These are phyloP conservation scores for Rubia tinctorum DNA, from an alignment of 305 asterid genomes.

Conservation along the genomic window DNA sequence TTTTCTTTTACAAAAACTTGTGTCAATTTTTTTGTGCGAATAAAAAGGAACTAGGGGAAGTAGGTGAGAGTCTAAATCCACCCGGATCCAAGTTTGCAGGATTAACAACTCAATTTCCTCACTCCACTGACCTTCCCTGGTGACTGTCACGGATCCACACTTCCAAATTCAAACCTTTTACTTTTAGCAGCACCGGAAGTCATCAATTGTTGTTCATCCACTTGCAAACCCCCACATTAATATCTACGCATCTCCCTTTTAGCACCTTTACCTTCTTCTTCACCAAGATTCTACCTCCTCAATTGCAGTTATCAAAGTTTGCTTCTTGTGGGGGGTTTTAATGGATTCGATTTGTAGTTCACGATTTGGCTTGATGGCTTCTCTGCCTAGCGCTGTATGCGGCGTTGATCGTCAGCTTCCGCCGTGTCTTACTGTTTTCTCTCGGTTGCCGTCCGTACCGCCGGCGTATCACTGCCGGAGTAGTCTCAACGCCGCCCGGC, in stretches of 20 bases:
- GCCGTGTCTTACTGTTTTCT: conserved; percentile 31
- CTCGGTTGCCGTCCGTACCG: conserved; percentile 20
- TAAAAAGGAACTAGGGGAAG: no score
- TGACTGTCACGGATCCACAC: not conserved
- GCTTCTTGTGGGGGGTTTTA: not conserved
- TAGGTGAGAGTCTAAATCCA: not conserved
- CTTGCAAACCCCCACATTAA: not conserved
- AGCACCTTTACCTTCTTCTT: not conserved
- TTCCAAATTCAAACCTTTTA: not conserved
- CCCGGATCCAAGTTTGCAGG: not conserved
- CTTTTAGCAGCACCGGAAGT: not conserved
- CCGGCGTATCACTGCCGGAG: conserved; percentile 9
- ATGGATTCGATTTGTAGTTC: conserved; percentile 40
- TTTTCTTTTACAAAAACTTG: no score
- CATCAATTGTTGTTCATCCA: conserved; percentile 1
- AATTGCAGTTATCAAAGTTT: not conserved
- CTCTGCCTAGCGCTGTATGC: conserved; percentile 27
- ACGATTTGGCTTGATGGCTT: not conserved
- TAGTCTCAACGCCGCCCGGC: conserved; percentile 21
- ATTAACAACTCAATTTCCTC: not conserved
- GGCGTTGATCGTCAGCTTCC: conserved; percentile 32
- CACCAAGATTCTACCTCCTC: not conserved
- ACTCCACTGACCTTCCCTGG: conserved; percentile 1
- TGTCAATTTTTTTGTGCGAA: no score
- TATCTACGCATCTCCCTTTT: not conserved